phyloP scores from a whole-genome alignment of 352 stramenopile genomes.

The Globisporangium middletonii region DNA sequence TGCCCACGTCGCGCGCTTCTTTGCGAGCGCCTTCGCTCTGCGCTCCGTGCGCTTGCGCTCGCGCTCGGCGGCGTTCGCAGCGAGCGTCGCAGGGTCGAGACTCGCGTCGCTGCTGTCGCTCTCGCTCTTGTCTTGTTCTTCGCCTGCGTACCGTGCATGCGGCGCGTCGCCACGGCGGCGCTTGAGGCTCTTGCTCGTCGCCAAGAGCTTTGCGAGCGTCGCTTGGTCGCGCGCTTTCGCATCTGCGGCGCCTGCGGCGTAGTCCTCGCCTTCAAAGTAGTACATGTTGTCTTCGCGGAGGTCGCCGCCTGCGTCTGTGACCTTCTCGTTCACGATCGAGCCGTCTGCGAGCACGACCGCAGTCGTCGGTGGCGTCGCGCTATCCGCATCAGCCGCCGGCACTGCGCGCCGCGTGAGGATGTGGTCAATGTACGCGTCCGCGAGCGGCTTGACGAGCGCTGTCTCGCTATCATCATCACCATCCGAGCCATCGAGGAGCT shows the following conservation, averaged over 20 bases:
- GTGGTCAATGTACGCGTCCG: slow-evolving; percentile 50
- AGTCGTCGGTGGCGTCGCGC: neutral
- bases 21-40: slow-evolving; percentile 29
- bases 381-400: too few species aligned
- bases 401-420: slow-evolving; percentile 28
- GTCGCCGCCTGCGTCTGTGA: slow-evolving; percentile 49
- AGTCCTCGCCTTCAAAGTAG: slow-evolving; percentile 79
- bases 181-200: slow-evolving; percentile 17
- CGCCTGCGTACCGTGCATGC: slow-evolving; percentile 21
- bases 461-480: slow-evolving; percentile 18
- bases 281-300: slow-evolving; percentile 80
- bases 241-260: slow-evolving; percentile 27
- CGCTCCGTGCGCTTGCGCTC: slow-evolving; percentile 34
- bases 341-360: slow-evolving; percentile 10
- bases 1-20: slow-evolving; percentile 51
- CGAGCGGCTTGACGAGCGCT: slow-evolving; percentile 37
- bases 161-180: slow-evolving; percentile 16
- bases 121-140: slow-evolving; percentile 30
- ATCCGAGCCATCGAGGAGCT: slow-evolving; percentile 38
- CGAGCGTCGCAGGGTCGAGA: slow-evolving; percentile 14
- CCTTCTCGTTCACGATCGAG: slow-evolving; percentile 37
- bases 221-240: slow-evolving; percentile 33
- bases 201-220: slow-evolving; percentile 33
- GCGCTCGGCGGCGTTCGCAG: slow-evolving; percentile 35
- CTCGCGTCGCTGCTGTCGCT: slow-evolving; percentile 14